Evolutionary conservation across 495 filamentous ascomycete species (phyloP), one percentile per base, ranked within the genome.

Genomic region (Penicillium psychrofluorescens): DNA sequence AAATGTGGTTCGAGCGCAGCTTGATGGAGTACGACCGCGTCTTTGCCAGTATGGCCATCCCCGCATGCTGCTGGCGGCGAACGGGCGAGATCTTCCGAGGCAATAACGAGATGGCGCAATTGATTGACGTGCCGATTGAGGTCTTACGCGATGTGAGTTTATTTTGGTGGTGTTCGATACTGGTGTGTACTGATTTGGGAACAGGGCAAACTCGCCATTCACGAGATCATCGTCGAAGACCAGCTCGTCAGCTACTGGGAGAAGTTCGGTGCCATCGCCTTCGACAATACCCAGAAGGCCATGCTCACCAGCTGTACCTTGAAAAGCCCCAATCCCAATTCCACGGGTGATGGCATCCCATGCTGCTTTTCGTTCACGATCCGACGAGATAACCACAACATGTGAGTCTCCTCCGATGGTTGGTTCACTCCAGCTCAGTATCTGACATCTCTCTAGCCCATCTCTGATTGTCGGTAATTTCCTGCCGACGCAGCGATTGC

Each of bases 301-400:
- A 91, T 99, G 70, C 72, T 97, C 50, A 97, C 94, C 28, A 90
- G 85, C 54, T 99, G 92, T 55, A 84, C 85, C 11, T 68, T 99
- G 52, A 95, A 94, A 63, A 91, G 82, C 53, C 92, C 90, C 9
- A 79, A 86, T 48, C 77, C 84, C 28, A 80, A 76, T 48, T 80
- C 80, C 11, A 76, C 80, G 39, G 75, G 83, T 39, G 82, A 84
- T 13, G 80, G 84, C 15, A 85, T 95, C 36, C 84, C 82, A 49
- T 99, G 92, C 63, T 97, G 94, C 58, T 99, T 99, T 59, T 96
- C 92, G 0, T 96, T 99, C 55, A 91, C 90, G 35, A 95, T 99
- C 44, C 78, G 86, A 51, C 80, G 90, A 60, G 92, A 99, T 67
- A 85, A 84, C 45, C 86, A 97, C 62, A 91, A 96, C 60, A 94